Base-by-base conservation (phyloP, 1,284 basidiomycete species). In the Trametes hirsuta region DNA sequence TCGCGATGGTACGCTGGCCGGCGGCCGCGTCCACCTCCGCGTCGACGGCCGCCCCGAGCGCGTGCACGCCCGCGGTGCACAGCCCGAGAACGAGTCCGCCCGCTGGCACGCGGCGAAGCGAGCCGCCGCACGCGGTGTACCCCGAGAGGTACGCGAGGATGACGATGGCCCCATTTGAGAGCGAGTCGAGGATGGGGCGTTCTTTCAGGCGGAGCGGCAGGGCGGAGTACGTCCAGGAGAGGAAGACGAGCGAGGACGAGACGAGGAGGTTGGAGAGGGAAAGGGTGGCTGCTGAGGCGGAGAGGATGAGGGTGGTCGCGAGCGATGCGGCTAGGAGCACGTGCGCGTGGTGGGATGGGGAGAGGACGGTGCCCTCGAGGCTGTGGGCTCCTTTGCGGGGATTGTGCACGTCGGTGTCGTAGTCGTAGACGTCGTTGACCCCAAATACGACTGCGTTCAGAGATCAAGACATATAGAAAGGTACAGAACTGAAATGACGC, bases 341-440 rank as follows among this genome's bases (percentile, higher is more conserved):
- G 6, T 25, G 42, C 14, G 45, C 2, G 30, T 64, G 59, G 42
- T 47, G 41, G 22, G 42, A 21, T 4, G 59, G 63, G 25, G 49
- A 9, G 37, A 65, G 63, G 35, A 65, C 49, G 12, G 54, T 54
- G 53, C 63, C 63, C 34, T 65, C 63, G 45, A 65, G 63, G 15
- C 54, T 48, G 48, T 62, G 47, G n/a, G 44, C 60, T 9, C 15
- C 40, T 47, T 65, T 65, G 39, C 63, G 53, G 5, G 63, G 57
- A 46, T 65, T 65, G 40, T 34, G 56, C 44, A 62, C 15, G 42
- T 65, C 63, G 12, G 63, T 54, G 35, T 35, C 51, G 48, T 62
- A 59, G 54, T 65, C 63, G 46, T 62, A 60, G 8, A 65, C 63
- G 30, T 65, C 63, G 48, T 65, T 65, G 1, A 62, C 45, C n/a